These are phyloP conservation scores for Cercophora newfieldiana DNA, from an alignment of 495 filamentous ascomycete species.

Conservation along the genomic window DNA sequence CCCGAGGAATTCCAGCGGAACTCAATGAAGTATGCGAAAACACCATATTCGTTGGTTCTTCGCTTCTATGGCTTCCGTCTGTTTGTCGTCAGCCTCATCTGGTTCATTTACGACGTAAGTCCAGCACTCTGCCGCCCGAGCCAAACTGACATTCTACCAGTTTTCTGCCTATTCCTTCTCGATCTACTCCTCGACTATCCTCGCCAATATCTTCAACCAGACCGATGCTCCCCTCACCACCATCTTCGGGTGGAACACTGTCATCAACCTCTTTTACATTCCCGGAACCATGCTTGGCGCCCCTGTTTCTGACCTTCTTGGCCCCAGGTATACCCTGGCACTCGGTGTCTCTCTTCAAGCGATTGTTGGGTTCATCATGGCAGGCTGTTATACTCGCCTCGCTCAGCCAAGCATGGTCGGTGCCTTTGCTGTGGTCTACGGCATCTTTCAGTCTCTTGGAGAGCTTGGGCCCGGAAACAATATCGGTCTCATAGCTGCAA, in stretches of 20 bases:
- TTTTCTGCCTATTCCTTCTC: constrained; percentile 78
- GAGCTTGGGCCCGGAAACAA: constrained; percentile 90
- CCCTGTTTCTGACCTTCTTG: constrained; percentile 70
- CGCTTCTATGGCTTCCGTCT: constrained; percentile 64
- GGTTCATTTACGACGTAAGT: constrained; percentile 83
- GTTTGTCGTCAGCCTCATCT: constrained; percentile 71
- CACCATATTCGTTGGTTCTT: constrained; percentile 56
- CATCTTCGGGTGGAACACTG: constrained; percentile 80
- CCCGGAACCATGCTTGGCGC: constrained; percentile 79
- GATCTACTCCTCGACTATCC: constrained; percentile 72
- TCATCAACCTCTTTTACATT: constrained; percentile 84
- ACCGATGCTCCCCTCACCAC: constrained; percentile 61
- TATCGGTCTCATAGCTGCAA: constrained; percentile 83
- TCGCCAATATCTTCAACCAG: constrained; percentile 62
- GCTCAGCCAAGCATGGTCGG: constrained; percentile 63
- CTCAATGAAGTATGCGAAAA: constrained; percentile 53
- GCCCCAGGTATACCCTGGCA: constrained; percentile 70
- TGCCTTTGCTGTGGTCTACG: constrained; percentile 73
- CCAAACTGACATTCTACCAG: constrained; percentile 27
- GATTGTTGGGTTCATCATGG: constrained; percentile 85
- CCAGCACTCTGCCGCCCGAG: constrained; percentile 6
- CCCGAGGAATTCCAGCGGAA: constrained; percentile 75
- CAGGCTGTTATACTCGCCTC: constrained; percentile 66
- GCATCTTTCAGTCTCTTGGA: constrained; percentile 80
- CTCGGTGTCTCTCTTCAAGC: constrained; percentile 68